A percentile compares a stretch with the other conserved stretches of the same genome.
phyloP scores from a whole-genome alignment of 202 grass and related monocot species.

The Brachypodium distachyon region DNA sequence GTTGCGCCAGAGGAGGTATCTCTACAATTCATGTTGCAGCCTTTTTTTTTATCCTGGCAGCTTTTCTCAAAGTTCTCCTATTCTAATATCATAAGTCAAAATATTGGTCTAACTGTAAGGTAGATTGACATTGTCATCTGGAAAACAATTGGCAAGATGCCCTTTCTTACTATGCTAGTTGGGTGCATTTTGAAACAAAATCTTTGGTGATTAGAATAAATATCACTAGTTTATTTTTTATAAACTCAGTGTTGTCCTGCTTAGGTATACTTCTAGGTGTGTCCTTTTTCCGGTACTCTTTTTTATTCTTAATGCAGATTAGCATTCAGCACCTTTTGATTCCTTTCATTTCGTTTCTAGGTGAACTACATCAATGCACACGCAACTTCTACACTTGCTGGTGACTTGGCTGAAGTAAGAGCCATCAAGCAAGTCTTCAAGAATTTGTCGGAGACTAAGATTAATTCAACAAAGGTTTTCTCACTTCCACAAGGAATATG shows the following conservation, averaged over 20 bases:
- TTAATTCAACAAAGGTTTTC: conserved; percentile 83
- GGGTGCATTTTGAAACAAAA: background rate
- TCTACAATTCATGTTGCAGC: background rate
- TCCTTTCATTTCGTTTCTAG: conserved; percentile 19
- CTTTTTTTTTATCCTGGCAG: background rate
- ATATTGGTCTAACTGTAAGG: background rate
- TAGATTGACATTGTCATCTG: background rate
- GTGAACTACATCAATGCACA: conserved; percentile 86
- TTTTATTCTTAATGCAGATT: background rate
- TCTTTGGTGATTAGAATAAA: background rate
- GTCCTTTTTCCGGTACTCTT: background rate
- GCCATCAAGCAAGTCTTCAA: conserved; percentile 77
- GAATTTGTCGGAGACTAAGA: conserved; percentile 61
- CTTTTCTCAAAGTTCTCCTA: background rate
- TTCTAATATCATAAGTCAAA: background rate
- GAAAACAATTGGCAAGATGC: background rate
- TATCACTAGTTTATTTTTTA: background rate
- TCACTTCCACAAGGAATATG: conserved; percentile 5
- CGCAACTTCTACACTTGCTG: conserved; percentile 71
- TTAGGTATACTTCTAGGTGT: background rate
- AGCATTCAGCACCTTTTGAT: background rate
- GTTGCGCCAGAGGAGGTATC: conserved; percentile 78
- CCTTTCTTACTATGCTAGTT: background rate
- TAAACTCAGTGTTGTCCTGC: background rate
- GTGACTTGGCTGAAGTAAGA: conserved; percentile 76